Base-by-base conservation (phyloP, 2,329 filamentous ascomycete genomes). In the Scytalidium lignicola region DNA sequence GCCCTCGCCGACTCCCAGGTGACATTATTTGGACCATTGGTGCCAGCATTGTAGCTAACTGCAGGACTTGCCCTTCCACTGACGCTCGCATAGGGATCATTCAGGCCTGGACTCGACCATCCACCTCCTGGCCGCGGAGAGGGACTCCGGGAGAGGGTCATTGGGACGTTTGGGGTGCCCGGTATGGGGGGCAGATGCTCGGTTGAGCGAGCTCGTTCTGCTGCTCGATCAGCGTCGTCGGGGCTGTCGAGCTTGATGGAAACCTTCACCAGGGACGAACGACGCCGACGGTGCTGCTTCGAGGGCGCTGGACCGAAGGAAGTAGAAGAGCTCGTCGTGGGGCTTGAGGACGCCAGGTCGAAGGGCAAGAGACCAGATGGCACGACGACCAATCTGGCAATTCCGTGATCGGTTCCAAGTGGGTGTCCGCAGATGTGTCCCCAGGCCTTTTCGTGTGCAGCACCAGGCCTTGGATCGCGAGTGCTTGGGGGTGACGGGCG, bases 111-210 rank as follows among this genome's bases (percentile, higher is more conserved):
- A 70, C 86, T 93, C 49, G 88, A 83, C 91, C 92, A 96, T 60
- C 90, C 90, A 64, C 89, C 90, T 61, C 87, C 86, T 53, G 83
- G 86, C 55, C 83, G 79, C 54, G 91, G 92, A 49, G 90, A 96
- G 45, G 91, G 89, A 64, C 89, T 95, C 70, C 90, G 83, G 58
- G 90, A 93, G 55, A 92, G 73, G 58, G 88, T 88, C 91, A 96
- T 96, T 61, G 73, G 70, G 57, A 69, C 62, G 59, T 71, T 74
- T 41, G 81, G 76, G 46, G 76, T 83, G 62, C 79, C 63, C 49
- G 64, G 63, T 44, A 66, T 63, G 12, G 62, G 56, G 48, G 62
- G 53, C 15, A 66, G 55, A 26, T 50, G 53, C 17, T 56, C 51
- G 26, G 51, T 48, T 21, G 43, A 43, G 40, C 46, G 52, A 40